Conservation (phyloP, 2,329 filamentous ascomycete genomes). For the Fusarium circinatum region DNA sequence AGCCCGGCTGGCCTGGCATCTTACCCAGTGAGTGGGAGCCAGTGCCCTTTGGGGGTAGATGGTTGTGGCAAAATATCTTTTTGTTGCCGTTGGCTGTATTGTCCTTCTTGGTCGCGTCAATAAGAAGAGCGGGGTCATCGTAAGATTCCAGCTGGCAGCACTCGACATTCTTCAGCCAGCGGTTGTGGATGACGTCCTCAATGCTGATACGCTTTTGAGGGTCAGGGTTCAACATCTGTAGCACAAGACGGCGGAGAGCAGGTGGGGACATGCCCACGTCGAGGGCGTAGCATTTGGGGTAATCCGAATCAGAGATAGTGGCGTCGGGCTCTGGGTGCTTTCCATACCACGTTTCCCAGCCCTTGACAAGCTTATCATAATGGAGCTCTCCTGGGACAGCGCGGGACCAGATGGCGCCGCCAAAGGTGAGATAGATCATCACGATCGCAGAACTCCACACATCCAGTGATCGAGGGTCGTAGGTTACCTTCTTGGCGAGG, state of each 20-base stretch:
- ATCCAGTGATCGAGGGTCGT: conserved; percentile 82
- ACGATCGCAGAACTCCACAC: conserved; percentile 89
- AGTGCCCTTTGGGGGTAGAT: conserved; percentile 60
- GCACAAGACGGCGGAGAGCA: conserved; percentile 74
- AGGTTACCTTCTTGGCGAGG: conserved; percentile 70
- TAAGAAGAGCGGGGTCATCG: conserved; percentile 68
- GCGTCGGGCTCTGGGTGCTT: conserved; percentile 58
- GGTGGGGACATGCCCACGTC: conserved; percentile 74
- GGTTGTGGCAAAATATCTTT: conserved; percentile 69
- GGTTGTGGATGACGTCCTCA: conserved; percentile 72
- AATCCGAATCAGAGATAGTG: conserved; percentile 65
- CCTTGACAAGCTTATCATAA: conserved; percentile 72
- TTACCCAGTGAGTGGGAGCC: conserved; percentile 62
- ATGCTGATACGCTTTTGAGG: conserved; percentile 77
- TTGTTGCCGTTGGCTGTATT: conserved; percentile 54
- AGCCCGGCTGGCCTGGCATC: conserved; percentile 67
- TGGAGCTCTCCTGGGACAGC: conserved; percentile 67
- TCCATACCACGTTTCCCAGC: conserved; percentile 75
- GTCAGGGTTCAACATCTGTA: conserved; percentile 86
- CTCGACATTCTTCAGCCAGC: conserved; percentile 79
- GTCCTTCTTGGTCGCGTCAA: conserved; percentile 70
- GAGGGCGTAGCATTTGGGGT: conserved; percentile 72
- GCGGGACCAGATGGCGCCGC: conserved; percentile 78
- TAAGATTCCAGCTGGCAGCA: conserved; percentile 81
- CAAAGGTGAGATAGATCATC: conserved; percentile 80